A percentile compares a stretch with the other conserved stretches of the same genome.
Conservation (phyloP, 768 basidiomycete genomes). For the Leucocoprinus birnbaumii region DNA sequence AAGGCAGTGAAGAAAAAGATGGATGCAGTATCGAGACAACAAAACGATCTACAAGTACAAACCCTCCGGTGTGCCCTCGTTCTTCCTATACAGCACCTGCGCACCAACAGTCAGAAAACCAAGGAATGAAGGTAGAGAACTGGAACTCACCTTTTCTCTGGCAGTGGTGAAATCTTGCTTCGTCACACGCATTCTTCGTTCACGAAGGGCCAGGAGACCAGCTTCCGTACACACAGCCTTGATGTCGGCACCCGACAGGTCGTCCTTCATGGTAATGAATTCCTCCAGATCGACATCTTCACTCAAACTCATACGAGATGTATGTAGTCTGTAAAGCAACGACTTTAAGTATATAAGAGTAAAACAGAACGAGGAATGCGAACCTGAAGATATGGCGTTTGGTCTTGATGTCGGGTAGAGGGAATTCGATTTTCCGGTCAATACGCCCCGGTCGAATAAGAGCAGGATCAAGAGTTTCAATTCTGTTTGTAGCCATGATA, state of each 20-base stretch:
- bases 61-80: constrained; percentile 92
- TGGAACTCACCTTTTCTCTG: constrained; percentile 75
- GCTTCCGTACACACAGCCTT: constrained; percentile 99
- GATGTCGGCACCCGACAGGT: constrained; percentile 96
- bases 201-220: constrained; percentile 91
- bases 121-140: constrained; percentile 5
- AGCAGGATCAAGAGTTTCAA: constrained; percentile 96
- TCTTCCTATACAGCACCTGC: constrained; percentile 91
- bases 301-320: constrained; percentile 87
- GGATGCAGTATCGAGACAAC: constrained; percentile 14
- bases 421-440: constrained; percentile 98
- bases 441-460: constrained; percentile 98
- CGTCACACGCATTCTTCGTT: constrained; percentile 91
- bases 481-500: constrained; percentile 99
- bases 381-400: constrained; percentile 98
- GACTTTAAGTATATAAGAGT: not conserved
- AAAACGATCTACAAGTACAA: constrained; percentile 61
- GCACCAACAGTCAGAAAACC: constrained; percentile 10
- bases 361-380: constrained; percentile 14
- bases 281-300: constrained; percentile 94
- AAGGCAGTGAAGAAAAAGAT: not conserved
- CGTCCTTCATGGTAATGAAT: constrained; percentile 93
- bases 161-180: constrained; percentile 90
- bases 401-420: constrained; percentile 96
- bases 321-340: constrained; percentile 63